A percentile compares a stretch with the other conserved stretches of the same genome.
These are phyloP conservation scores for Pezicula carpinea DNA, from an alignment of 2,329 filamentous ascomycete species.

Conservation along the genomic window DNA sequence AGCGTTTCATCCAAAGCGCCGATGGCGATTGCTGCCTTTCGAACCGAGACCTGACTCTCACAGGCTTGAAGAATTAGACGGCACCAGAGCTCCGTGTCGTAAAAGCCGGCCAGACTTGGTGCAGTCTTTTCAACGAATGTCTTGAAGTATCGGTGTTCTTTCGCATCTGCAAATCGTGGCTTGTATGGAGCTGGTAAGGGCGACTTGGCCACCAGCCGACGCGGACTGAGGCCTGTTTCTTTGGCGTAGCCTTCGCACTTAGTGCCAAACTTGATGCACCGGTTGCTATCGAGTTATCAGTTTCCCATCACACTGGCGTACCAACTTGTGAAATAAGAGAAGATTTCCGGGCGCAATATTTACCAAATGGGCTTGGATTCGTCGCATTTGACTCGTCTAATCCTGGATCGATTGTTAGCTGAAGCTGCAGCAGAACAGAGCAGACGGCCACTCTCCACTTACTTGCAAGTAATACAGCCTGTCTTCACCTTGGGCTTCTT, in stretches of 20 bases:
- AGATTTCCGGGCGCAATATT: neutral
- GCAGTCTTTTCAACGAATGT: neutral
- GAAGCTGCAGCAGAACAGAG: neutral
- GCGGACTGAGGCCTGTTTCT: neutral
- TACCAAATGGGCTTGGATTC: neutral
- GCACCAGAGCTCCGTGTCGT: constrained; percentile 56
- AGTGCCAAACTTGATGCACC: neutral
- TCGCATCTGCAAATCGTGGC: neutral
- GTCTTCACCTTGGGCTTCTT: constrained; percentile 1
- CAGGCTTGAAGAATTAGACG: constrained; percentile 57
- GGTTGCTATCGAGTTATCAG: neutral
- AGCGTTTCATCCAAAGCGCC: constrained; percentile 61
- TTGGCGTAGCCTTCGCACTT: neutral
- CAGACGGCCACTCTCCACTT: neutral
- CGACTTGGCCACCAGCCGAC: neutral
- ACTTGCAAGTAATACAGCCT: constrained; percentile 1
- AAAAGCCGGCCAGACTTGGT: constrained; percentile 49
- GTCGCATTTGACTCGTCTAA: neutral
- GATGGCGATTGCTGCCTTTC: constrained; percentile 59
- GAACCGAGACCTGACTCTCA: constrained; percentile 52
- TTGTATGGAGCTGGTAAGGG: neutral
- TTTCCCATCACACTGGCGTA: no score
- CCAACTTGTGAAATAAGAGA: no score
- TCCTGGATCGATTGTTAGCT: neutral
- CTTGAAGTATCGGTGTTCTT: neutral